Percentiles rank a stretch among this genome's conserved stretches.
Evolutionary conservation across 441 rosid genomes (phyloP).

Genomic region (Breynia disticha): DNA sequence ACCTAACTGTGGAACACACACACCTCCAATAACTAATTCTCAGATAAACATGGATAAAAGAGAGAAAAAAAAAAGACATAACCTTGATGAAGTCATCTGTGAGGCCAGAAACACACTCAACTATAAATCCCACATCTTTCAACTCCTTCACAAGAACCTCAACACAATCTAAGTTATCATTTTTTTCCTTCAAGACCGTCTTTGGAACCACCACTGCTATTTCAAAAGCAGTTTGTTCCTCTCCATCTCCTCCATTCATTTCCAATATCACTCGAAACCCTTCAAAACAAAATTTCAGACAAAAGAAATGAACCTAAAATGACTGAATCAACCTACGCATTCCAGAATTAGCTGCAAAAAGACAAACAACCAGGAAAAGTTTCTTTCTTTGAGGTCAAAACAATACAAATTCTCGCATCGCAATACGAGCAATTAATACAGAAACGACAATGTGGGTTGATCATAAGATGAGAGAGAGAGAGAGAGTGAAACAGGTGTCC

Average conservation of each 20-base stretch:
- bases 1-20: constrained; percentile 41
- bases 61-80: background rate
- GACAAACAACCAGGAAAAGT: too few species aligned
- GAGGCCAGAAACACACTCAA: constrained; percentile 57
- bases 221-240: constrained; percentile 46
- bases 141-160: constrained; percentile 62
- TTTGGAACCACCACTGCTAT: constrained; percentile 68
- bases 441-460: constrained; percentile 6
- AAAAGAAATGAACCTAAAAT: background rate
- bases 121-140: constrained; percentile 45
- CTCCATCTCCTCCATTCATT: constrained; percentile 40
- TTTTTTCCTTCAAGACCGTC: constrained; percentile 30
- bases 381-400: too few species aligned
- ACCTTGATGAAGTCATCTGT: constrained; percentile 79
- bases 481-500: constrained; percentile 15
- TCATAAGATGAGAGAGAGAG: background rate
- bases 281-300: background rate
- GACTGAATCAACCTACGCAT: background rate
- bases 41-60: background rate
- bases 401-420: too few species aligned
- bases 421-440: background rate
- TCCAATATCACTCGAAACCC: constrained; percentile 13
- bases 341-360: too few species aligned
- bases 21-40: background rate
- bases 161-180: constrained; percentile 38